A percentile compares a stretch with the other conserved stretches of the same genome.
These are phyloP conservation scores for Alnus rubra DNA, from an alignment of 306 rosid species.

Conservation along the genomic window DNA sequence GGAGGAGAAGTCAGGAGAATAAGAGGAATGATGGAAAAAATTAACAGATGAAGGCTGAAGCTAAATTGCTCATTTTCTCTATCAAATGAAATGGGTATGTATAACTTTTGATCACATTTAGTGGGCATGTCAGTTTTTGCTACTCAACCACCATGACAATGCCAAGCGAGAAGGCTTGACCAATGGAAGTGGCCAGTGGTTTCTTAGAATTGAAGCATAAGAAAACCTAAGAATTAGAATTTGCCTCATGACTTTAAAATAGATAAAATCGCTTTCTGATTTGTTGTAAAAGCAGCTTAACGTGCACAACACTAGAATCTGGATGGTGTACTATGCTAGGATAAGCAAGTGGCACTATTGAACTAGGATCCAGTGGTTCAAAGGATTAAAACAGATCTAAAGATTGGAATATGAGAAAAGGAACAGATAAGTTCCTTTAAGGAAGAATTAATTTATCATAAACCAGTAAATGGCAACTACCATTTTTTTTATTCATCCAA, in stretches of 20 bases:
- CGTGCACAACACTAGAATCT: neutral
- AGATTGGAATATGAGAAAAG: neutral
- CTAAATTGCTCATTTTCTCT: neutral
- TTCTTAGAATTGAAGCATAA: slow-evolving; percentile 1
- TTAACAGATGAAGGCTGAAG: neutral
- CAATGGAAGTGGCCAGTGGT: neutral
- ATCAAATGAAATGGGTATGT: neutral
- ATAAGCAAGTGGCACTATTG: neutral
- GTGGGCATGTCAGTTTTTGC: neutral
- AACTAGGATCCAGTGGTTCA: neutral
- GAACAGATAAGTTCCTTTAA: neutral
- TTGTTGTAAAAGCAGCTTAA: neutral
- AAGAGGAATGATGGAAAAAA: neutral
- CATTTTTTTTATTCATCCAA: neutral
- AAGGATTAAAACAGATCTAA: neutral
- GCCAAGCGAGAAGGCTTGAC: neutral
- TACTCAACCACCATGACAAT: neutral
- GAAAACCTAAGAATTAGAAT: neutral
- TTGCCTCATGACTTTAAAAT: neutral
- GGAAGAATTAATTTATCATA: neutral
- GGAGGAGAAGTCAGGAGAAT: neutral
- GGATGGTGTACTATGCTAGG: neutral
- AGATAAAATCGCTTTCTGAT: neutral
- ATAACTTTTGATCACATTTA: neutral
- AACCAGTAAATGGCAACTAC: neutral